Evolutionary conservation across 2,329 filamentous ascomycete species (phyloP), one percentile per base, ranked within the genome.

Genomic region (Alternaria solani): DNA sequence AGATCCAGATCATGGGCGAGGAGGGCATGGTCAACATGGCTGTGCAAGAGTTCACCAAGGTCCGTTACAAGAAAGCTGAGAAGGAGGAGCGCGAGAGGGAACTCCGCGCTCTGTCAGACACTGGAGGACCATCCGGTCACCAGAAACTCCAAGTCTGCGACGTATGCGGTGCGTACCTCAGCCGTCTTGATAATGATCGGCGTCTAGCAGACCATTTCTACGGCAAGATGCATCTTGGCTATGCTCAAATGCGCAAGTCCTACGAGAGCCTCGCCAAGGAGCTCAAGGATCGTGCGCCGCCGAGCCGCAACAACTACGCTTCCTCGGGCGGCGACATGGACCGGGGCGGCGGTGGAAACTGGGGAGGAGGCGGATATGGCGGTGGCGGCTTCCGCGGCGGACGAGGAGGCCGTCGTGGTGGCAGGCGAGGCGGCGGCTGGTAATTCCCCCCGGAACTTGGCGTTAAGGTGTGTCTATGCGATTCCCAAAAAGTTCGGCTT

Each of bases 81-180:
- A 97, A 97, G 79, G 86, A 89, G 61, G 92, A 95, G 63, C 88
- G 88, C 64, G 94, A 97, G 81, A 87, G 90, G 62, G 94, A 98
- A 75, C 86, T 99, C 61, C 96, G 97, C 79, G 89, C 91, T 3
- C 85, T 99, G 25, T 91, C 91, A 56, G 95, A 99, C 80, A 98
- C 94, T 0, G 92, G 90, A 26, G 95, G 95, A 0, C 95, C 95
- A 0, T 93, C 89, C 0, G 95, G 95, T 18, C 95, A 99, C 79
- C 95, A 99, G 83, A 99, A 99, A 79, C 84, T 99, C 41, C 95
- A 99, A 78, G 95, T 99, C 47, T 99, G 95, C 84, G 95, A 99
- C 80, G 95, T 98, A 1, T 99, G 95, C 79, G 95, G 95, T 64
- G 95, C 95, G 6, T 99, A 98, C 78, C 86, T 99, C 38, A 93